Evolutionary conservation across 2,329 filamentous ascomycete genomes (phyloP).

Genomic region (Colletotrichum tropicale): DNA sequence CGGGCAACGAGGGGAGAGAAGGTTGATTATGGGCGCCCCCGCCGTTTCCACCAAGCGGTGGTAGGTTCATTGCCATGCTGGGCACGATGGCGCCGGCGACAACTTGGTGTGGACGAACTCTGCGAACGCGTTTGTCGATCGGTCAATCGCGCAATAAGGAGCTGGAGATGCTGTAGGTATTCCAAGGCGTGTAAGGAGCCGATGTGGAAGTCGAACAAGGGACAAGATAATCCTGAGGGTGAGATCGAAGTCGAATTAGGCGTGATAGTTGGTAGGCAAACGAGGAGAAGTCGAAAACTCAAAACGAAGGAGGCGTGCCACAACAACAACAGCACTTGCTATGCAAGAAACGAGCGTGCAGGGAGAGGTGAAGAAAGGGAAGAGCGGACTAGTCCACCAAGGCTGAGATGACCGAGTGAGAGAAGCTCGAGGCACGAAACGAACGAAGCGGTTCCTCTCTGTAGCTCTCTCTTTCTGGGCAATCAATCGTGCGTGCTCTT

Average conservation of each 20-base stretch:
- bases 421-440: slow-evolving; percentile 5
- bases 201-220: not conserved
- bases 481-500: not conserved
- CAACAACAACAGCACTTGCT: not conserved
- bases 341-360: slow-evolving; percentile 15
- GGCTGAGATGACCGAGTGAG: not conserved
- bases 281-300: not conserved
- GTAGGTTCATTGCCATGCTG: slow-evolving; percentile 66
- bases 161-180: not conserved
- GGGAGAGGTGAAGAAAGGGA: not conserved
- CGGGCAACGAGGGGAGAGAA: slow-evolving; percentile 85
- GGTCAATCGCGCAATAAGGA: not conserved
- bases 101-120: not conserved
- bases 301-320: slow-evolving; percentile 6
- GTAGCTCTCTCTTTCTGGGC: not conserved
- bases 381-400: not conserved
- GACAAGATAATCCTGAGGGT: not conserved
- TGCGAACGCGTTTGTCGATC: not conserved
- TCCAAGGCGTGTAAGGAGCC: not conserved
- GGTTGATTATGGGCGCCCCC: slow-evolving; percentile 78
- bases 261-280: not conserved
- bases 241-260: slow-evolving; percentile 2
- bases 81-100: slow-evolving; percentile 27
- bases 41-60: slow-evolving; percentile 49
- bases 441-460: slow-evolving; percentile 2